phyloP scores from a whole-genome alignment of 768 basidiomycete species.

The Candolleomyces efflorescens region DNA sequence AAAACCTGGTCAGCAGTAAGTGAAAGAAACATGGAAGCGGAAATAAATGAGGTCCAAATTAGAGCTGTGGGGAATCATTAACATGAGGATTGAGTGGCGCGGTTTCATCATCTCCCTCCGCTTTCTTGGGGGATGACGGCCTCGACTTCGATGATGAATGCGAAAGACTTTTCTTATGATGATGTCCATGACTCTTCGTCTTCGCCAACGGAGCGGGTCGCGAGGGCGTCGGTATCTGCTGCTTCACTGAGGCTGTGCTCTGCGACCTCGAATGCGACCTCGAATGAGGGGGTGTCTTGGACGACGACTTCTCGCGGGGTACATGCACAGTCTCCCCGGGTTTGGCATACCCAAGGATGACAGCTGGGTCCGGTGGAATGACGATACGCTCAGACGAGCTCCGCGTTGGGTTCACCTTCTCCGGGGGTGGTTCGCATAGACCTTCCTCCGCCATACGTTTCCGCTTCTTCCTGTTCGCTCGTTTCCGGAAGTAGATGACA shows the following conservation, averaged over 20 bases:
- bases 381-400: constrained; percentile 42
- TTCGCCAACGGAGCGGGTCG: background rate
- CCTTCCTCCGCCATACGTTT: constrained; percentile 42
- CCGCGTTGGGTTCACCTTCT: constrained; percentile 27
- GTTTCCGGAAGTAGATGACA: constrained; percentile 52
- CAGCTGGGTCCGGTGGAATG: constrained; percentile 66
- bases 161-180: background rate
- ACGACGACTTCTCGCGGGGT: background rate
- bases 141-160: constrained; percentile 1
- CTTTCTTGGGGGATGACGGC: background rate
- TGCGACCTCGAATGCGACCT: background rate
- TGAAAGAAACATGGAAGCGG: background rate
- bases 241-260: background rate
- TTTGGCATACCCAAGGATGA: constrained; percentile 44
- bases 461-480: constrained; percentile 42
- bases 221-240: background rate
- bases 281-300: background rate
- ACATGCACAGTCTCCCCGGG: constrained; percentile 26
- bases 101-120: constrained; percentile 1
- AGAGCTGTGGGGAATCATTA: background rate
- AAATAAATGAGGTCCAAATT: background rate
- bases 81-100: constrained; percentile 3
- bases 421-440: constrained; percentile 32
- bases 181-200: background rate
- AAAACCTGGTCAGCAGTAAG: background rate